Evolutionary conservation across 805 yeast species (phyloP).

Genomic region (Lipomyces sp.): DNA sequence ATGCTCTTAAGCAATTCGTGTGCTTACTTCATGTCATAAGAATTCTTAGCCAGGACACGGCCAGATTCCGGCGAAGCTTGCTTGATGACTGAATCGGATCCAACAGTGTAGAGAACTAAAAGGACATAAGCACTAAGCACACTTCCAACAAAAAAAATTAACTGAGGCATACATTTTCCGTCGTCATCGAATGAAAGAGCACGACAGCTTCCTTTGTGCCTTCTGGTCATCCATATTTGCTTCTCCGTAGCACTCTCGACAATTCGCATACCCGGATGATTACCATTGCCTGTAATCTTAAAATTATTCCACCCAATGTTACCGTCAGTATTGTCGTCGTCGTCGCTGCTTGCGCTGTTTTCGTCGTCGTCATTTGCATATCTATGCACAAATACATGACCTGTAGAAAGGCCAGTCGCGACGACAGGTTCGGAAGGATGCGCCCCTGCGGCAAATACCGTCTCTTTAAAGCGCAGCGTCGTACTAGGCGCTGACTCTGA

Average conservation of each 20-base stretch:
- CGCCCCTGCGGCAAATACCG: constrained; percentile 18
- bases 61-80: constrained; percentile 71
- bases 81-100: constrained; percentile 76
- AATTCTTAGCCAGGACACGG: constrained; percentile 59
- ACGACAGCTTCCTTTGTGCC: constrained; percentile 89
- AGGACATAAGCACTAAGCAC: no score
- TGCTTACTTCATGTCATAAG: constrained; percentile 25
- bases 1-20: no score
- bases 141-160: no score
- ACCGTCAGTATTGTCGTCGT: background rate
- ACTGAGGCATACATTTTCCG: constrained; percentile 53
- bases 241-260: constrained; percentile 29
- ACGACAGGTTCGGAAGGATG: constrained; percentile 21
- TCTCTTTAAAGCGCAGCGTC: constrained; percentile 3
- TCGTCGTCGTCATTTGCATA: constrained; percentile 21
- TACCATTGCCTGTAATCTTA: no score
- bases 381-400: constrained; percentile 24
- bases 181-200: constrained; percentile 62
- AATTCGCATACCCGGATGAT: no score
- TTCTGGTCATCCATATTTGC: constrained; percentile 71
- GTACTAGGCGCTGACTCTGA: constrained; percentile 5
- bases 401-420: constrained; percentile 24
- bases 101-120: constrained; percentile 56
- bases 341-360: background rate
- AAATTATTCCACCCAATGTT: background rate